Base-by-base conservation (phyloP, 2,329 filamentous ascomycete genomes). In the Zymoseptoria pseudotritici region DNA sequence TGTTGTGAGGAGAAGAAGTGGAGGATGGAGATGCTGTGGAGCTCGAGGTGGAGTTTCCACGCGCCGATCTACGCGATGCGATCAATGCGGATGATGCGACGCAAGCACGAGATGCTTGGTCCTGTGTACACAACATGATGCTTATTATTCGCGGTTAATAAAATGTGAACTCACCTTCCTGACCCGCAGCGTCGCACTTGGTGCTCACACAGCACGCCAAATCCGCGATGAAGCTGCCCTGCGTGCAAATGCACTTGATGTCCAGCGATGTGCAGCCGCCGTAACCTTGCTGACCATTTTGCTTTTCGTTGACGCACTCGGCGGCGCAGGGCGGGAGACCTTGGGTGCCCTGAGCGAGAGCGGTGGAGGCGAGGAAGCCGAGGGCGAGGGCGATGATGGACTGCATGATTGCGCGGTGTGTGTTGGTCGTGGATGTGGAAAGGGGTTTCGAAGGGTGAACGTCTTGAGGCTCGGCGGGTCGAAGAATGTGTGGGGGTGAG, bases 141-240 rank as follows among this genome's bases (percentile, higher is more conserved):
- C 26, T 29, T 29, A 3, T 24, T 24, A 8, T 29, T 29, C 26
- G 26, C 26, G 22, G 21, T 24, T 10, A 2, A 24, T n/a, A 55
- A 6, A 5, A 11, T 9, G n/a, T 31, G 17, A 9, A 67, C 72
- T 58, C 61, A 76, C 73, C 59, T 7, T 68, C 57, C 64, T 73
- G 71, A 54, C 77, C 74, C 6, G 62, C 57, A 2, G 65, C 36
- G 56, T 58, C 59, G 63, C 75, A 77, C 2, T 55, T 58, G 7
- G 61, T 63, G 52, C 70, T 66, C 24, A 77, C 73, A 63, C 75
- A 77, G 70, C 75, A 77, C 1, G 73, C 72, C 31, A 77, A 65
- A 11, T 65, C 65, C 21, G 60, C 53, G 57, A 77, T 72, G 42
- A 72, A 66, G 3, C 58, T 59, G 9, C 57, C 60, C 65, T 73